Evolutionary conservation across 1,284 basidiomycete genomes (phyloP).

Genomic region (Hypsizygus ulmarius): DNA sequence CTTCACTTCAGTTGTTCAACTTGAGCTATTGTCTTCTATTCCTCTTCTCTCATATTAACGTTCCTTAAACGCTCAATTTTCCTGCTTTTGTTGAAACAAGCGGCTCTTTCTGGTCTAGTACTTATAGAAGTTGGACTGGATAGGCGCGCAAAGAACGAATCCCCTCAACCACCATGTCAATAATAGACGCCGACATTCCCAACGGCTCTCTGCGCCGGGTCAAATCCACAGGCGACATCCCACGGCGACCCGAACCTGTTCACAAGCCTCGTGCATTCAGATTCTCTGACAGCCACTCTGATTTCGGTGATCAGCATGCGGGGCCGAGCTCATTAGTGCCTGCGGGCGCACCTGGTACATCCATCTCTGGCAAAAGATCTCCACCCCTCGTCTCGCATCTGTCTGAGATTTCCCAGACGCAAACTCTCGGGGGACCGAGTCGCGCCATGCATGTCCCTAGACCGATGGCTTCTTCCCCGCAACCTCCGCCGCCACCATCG

Average conservation of each 20-base stretch:
- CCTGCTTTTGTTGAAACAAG: neutral
- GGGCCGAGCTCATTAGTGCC: conserved; percentile 1
- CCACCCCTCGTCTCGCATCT: conserved; percentile 2
- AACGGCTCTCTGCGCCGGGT: conserved; percentile 28
- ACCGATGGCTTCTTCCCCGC: neutral
- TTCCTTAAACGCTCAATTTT: neutral
- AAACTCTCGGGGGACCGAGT: neutral
- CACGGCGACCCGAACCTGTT: conserved; percentile 24
- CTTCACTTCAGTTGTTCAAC: neutral
- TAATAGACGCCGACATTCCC: conserved; percentile 15
- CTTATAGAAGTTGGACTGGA: neutral
- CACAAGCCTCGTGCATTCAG: conserved; percentile 13
- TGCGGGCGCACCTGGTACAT: neutral
- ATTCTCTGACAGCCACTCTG: conserved; percentile 13
- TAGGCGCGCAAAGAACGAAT: neutral
- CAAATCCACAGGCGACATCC: conserved; percentile 33
- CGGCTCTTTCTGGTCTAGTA: neutral
- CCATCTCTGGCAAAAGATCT: neutral
- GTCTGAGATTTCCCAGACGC: conserved; percentile 3
- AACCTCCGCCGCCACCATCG: neutral
- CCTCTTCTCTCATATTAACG: neutral
- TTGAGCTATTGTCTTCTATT: neutral
- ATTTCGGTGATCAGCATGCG: conserved; percentile 10
- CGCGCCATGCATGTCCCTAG: neutral
- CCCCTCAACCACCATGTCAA: conserved; percentile 13